Percentiles rank a stretch among this genome's conserved stretches.
Evolutionary conservation across 169 alveolate genomes (phyloP).

Genomic region (Babesia sp.): DNA sequence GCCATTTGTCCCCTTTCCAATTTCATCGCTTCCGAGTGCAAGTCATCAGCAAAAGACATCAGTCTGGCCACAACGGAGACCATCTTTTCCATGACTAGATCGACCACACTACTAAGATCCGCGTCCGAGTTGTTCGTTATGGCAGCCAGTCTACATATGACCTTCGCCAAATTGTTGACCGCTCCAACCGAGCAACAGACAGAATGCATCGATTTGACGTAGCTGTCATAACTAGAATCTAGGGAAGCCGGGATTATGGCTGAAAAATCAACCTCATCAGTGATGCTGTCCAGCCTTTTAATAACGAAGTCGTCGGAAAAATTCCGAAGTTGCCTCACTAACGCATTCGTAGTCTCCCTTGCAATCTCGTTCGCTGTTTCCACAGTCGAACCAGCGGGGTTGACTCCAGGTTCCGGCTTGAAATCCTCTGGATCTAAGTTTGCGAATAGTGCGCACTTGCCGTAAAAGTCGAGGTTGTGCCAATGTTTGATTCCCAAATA

Average conservation of each 20-base stretch:
- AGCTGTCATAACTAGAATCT: not conserved
- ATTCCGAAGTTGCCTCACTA: not conserved
- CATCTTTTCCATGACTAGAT: constrained; percentile 9
- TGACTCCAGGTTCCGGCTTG: not conserved
- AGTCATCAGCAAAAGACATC: not conserved
- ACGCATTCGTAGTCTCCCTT: not conserved
- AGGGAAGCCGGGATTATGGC: not conserved
- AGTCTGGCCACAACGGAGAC: not conserved
- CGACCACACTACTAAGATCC: not conserved
- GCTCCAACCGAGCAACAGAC: constrained; percentile 8
- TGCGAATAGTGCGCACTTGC: constrained; percentile 29
- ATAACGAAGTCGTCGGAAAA: not conserved
- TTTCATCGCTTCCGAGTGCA: not conserved
- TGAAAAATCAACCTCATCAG: constrained; percentile 24
- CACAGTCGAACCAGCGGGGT: not conserved
- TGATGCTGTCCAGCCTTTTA: not conserved
- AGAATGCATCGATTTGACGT: constrained; percentile 2
- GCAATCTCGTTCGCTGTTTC: constrained; percentile 21
- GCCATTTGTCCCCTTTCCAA: not conserved
- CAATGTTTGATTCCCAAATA: constrained; percentile 20
- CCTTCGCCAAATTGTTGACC: constrained; percentile 14
- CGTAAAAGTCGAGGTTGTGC: constrained; percentile 7
- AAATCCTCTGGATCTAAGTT: constrained; percentile 30
- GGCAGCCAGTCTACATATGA: not conserved
- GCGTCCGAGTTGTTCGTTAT: not conserved